Evolutionary conservation across 1,139 yeast species (phyloP), one percentile per base, ranked within the genome.

Genomic region (Candida mesenterica): DNA sequence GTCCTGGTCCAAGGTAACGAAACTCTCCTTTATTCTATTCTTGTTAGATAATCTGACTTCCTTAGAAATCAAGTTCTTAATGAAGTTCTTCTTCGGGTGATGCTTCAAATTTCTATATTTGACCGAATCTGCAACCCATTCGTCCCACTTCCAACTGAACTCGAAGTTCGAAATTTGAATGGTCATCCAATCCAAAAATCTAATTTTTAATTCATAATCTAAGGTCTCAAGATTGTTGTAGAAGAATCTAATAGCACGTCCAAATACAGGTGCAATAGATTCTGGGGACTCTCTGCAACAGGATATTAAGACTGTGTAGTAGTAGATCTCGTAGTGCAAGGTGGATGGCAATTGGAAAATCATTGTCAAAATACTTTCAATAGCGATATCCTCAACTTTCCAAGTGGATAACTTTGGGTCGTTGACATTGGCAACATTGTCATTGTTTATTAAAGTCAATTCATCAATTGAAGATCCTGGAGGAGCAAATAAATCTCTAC

Each of bases 111-210:
- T 55, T 9, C 48, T 42, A 36, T 50, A 63, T 32, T 56, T 56
- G 20, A 59, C 54, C 0, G 82, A 72, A 50, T 80, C 85, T 2
- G 59, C 61, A 30, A 75, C 79, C 98, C 98, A 94, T 59, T 90
- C 98, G 46, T 79, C 82, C 99, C 99, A 92, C 55, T 89, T 89
- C 99, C 99, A 94, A 30, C 92, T 86, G 61, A 88, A 94, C 42
- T 86, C 90, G 60, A 92, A 94, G 58, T 92, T 92, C 48, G 95
- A 84, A 55, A 94, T 76, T 61, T 94, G 98, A 39, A 87, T 83
- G 3, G 95, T 75, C 72, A 94, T 83, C 98, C 98, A 94, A 58
- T 87, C 95, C 52, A 88, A 67, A 47, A 79, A 85, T 42, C 92
- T 70, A 44, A 78, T 72, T 46, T 81, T 76, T 37, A 86, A 65